Evolutionary conservation across 257 asterid genomes (phyloP), one percentile per base, ranked within the genome.

Genomic region (Rauvolfia tetraphylla): DNA sequence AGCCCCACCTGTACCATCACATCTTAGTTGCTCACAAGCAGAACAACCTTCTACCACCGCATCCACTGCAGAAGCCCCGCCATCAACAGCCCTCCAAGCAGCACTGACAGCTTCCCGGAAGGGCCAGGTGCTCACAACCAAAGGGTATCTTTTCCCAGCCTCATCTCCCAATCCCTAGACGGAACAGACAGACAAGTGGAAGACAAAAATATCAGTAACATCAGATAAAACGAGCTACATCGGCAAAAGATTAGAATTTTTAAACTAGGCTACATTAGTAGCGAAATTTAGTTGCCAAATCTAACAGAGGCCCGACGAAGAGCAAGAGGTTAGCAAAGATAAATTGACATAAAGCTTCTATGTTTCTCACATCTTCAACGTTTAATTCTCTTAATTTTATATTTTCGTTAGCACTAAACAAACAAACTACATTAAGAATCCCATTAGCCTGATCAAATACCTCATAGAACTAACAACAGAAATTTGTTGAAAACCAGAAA

Each of bases 91-190:
- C 71, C 73, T 84, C 98, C 99, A 92, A 15, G 98, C 98, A 17
- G 98, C 88, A 82, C 96, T 87, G 79, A 95, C 98, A 29, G 98
- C 99, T 85, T 88, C 97, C 84, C 87, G 27, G 85, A 95, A 95
- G 6, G 99, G 98, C 99, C 99, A 95, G 20, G 99, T 95, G 88
- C 98, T 89, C 78, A 92, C 91, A 51, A 95, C 99, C 27, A 89
- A 10, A 23, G 97, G 98, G 71, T 89, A 88, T 65, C 84, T 84
- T 61, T 58, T 78, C 78, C 67, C 83, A 79, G 62, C 84, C 73
- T 81, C 92, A 82, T 84, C 87, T 58, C 87, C 92, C 71, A 79
- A 34, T 56, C 79, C 88, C 97, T 91, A 72, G 23, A 69, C 38
- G 6, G 41, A 70, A 20, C 62, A 36, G 67, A 23, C 68, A 79